These are phyloP conservation scores for Bipolaris victoriae DNA, from an alignment of 2,329 filamentous ascomycete species.

Conservation along the genomic window DNA sequence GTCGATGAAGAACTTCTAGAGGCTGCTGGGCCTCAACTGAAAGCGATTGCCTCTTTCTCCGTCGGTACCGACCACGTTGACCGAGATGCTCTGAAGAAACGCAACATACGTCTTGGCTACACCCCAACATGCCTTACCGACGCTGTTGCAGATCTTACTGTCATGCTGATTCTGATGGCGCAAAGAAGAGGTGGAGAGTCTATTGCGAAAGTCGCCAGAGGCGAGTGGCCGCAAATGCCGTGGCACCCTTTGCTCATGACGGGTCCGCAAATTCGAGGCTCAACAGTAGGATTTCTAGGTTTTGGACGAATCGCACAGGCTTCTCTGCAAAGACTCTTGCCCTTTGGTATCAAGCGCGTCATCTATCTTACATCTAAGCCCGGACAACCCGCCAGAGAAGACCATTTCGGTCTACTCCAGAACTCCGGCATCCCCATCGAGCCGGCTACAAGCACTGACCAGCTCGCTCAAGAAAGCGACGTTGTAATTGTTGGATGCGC, in stretches of 20 bases:
- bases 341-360: slow-evolving; percentile 34
- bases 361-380: slow-evolving; percentile 38
- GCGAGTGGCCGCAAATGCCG: slow-evolving; percentile 40
- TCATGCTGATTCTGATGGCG: slow-evolving; percentile 44
- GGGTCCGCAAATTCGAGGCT: slow-evolving; percentile 33
- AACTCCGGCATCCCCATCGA: slow-evolving; percentile 27
- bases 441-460: slow-evolving; percentile 24
- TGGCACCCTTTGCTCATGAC: slow-evolving; percentile 42
- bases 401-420: slow-evolving; percentile 32
- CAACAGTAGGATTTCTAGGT: slow-evolving; percentile 37
- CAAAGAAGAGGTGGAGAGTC: slow-evolving; percentile 38
- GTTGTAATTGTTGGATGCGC: slow-evolving; percentile 40
- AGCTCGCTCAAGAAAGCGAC: slow-evolving; percentile 41
- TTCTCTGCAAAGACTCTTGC: slow-evolving; percentile 32
- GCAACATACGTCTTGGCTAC: slow-evolving; percentile 38
- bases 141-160: slow-evolving; percentile 38
- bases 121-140: slow-evolving; percentile 41
- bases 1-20: slow-evolving; percentile 35
- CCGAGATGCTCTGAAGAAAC: slow-evolving; percentile 30
- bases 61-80: slow-evolving; percentile 43
- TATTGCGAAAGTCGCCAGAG: slow-evolving; percentile 30
- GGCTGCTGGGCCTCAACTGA: slow-evolving; percentile 30
- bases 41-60: slow-evolving; percentile 40
- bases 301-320: slow-evolving; percentile 42
- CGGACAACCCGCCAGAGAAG: slow-evolving; percentile 31